Base-by-base conservation (phyloP, 805 yeast genomes). In the Hanseniaspora hatyaiensis region DNA sequence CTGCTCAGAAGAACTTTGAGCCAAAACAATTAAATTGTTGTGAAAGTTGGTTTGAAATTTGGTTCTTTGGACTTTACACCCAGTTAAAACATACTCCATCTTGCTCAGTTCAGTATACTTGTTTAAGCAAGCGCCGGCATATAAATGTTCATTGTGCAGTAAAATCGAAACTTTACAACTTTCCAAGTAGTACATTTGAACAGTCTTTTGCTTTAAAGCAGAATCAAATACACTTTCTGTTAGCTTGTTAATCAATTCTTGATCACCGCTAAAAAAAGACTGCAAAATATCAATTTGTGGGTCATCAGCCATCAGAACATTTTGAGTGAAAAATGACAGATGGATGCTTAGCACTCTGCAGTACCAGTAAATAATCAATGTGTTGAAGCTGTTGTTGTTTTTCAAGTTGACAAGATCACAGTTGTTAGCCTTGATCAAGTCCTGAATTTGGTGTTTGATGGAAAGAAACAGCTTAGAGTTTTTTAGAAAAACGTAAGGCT, bases 31-130 rank as follows among this genome's bases (percentile, higher is more conserved):
- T 51, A 89, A 71, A 33, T 85, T 77, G 0, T 95, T 74, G 22
- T 80, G 74, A n/a, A 79, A 75, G 29, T 68, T 71, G 40, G 71
- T 71, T 64, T 89, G 97, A 60, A 68, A 84, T 61, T 83, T 83
- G 3, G 97, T 89, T 58, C 92, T 71, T 59, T 78, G 81, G 8
- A 95, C 96, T 55, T 78, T 78, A 49, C 92, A 83, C 54, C 97
- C 97, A 1, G 96, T 82, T 39, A 89, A 65, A 0, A 80, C 73
- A 53, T 80, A 73, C 42, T 73, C 66, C 40, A 86, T 69, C 1
- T 75, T 72, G 0, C 87, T 76, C 9, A 80, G 58, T 12, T 72
- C 70, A 37, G 75, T 72, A 2, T 79, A 84, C 52, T 71, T 72
- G 1, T 66, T 62, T 51, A 83, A 65, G 4, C 75, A 69, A 6